phyloP scores from a whole-genome alignment of 1,139 yeast species.

The Yamadazyma diospyri region DNA sequence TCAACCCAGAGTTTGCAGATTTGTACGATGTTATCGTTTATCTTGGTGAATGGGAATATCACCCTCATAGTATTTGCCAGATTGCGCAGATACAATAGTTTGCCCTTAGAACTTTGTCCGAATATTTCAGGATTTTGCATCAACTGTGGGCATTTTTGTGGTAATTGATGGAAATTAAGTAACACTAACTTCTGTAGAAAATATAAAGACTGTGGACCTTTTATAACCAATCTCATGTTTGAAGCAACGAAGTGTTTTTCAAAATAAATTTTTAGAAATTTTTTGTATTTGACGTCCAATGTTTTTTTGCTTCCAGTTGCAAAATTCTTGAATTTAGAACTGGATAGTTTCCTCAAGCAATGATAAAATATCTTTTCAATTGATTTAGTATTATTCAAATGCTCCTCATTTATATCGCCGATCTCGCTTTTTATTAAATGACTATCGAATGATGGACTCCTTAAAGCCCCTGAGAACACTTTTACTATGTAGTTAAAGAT shows the following conservation, averaged over 20 bases:
- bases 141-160: neutral
- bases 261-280: slow-evolving; percentile 25
- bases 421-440: slow-evolving; percentile 46
- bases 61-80: slow-evolving; percentile 24
- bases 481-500: slow-evolving; percentile 42
- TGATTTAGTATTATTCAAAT: slow-evolving; percentile 43
- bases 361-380: slow-evolving; percentile 51
- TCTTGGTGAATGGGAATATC: slow-evolving; percentile 31
- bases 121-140: slow-evolving; percentile 3
- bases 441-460: slow-evolving; percentile 47
- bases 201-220: slow-evolving; percentile 63
- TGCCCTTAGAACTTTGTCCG: neutral
- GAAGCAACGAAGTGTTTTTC: slow-evolving; percentile 25
- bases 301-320: slow-evolving; percentile 44
- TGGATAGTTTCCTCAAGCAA: slow-evolving; percentile 45
- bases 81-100: slow-evolving; percentile 1
- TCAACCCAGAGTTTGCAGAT: slow-evolving; percentile 50
- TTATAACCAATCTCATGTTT: slow-evolving; percentile 54
- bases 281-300: slow-evolving; percentile 21
- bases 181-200: slow-evolving; percentile 49
- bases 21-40: slow-evolving; percentile 16
- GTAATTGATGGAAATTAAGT: slow-evolving; percentile 33
- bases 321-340: slow-evolving; percentile 44
- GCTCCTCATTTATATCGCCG: slow-evolving; percentile 62
- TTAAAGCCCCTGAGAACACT: slow-evolving; percentile 52